Conservation (phyloP, 495 filamentous ascomycete species). For the Ramalina intermedia region DNA sequence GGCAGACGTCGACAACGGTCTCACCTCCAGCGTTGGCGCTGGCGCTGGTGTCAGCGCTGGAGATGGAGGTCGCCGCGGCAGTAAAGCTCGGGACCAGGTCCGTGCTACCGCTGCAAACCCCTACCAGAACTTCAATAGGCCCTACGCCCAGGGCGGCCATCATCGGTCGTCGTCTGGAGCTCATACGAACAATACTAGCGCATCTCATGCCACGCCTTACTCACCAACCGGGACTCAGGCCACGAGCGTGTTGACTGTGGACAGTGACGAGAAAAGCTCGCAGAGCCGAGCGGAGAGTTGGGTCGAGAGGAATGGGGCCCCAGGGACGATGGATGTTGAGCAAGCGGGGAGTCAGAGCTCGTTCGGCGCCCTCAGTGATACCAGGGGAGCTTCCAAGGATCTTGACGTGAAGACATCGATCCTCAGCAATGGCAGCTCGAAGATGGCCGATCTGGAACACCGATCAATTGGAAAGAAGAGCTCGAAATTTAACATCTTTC, state of each 20-base stretch:
- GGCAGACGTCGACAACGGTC: neutral
- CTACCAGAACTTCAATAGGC: neutral
- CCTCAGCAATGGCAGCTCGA: conserved; percentile 2
- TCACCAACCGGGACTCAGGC: conserved; percentile 36
- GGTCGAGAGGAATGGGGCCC: conserved; percentile 8
- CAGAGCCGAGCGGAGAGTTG: conserved; percentile 15
- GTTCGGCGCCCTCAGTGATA: neutral
- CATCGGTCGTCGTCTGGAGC: conserved; percentile 16
- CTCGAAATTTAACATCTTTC: conserved; percentile 11
- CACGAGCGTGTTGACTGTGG: conserved; percentile 34
- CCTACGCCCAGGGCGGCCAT: conserved; percentile 7
- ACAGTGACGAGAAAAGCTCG: conserved; percentile 30
- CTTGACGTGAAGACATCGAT: conserved; percentile 10
- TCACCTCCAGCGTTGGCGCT: conserved; percentile 1
- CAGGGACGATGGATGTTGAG: conserved; percentile 12
- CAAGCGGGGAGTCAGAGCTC: conserved; percentile 11
- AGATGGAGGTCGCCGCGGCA: conserved; percentile 7
- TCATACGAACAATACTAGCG: conserved; percentile 23
- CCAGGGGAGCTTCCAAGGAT: conserved; percentile 4
- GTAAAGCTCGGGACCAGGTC: conserved; percentile 12
- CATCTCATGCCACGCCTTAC: conserved; percentile 20
- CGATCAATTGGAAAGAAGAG: conserved; percentile 11
- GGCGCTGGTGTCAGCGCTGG: conserved; percentile 3
- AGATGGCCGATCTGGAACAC: neutral
- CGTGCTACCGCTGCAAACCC: conserved; percentile 1